Percentiles rank a stretch among this genome's conserved stretches.
Evolutionary conservation across 2,329 filamentous ascomycete genomes (phyloP).

Genomic region (Diaporthe capsici): DNA sequence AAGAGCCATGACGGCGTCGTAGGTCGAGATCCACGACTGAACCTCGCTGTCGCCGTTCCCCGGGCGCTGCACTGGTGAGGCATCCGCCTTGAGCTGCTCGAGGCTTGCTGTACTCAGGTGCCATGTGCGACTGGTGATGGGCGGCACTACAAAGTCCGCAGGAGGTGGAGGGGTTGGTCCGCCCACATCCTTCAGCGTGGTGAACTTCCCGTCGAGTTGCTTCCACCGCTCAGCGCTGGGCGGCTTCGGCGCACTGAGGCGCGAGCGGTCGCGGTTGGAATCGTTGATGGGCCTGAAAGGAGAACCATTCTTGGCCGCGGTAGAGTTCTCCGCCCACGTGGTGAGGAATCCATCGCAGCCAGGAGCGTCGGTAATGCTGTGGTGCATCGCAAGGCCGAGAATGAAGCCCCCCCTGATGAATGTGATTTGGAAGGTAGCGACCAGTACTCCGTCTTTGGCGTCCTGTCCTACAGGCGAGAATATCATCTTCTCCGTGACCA

Average conservation of each 20-base stretch:
- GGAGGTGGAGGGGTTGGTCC: constrained; percentile 43
- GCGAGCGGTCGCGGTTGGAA: constrained; percentile 12
- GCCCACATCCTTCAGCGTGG: constrained; percentile 41
- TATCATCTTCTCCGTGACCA: constrained; percentile 20
- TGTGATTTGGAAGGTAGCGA: constrained; percentile 46
- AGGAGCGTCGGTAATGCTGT: constrained; percentile 45
- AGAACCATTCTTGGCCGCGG: constrained; percentile 40
- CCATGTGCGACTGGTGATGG: constrained; percentile 43
- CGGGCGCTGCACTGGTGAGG: background rate
- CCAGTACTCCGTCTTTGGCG: background rate
- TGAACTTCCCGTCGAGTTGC: constrained; percentile 10
- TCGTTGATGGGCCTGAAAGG: constrained; percentile 38
- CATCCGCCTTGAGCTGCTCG: constrained; percentile 43
- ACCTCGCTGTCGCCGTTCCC: background rate
- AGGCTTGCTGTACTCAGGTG: constrained; percentile 44
- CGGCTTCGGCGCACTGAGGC: constrained; percentile 1
- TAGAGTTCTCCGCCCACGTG: constrained; percentile 47
- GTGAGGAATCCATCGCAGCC: constrained; percentile 49
- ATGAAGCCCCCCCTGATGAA: constrained; percentile 49
- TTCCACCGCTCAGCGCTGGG: constrained; percentile 13
- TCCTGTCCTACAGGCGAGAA: constrained; percentile 15
- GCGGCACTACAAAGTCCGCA: constrained; percentile 46
- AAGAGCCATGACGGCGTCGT: constrained; percentile 47
- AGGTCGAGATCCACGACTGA: constrained; percentile 45
- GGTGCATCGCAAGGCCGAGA: constrained; percentile 47